phyloP scores from a whole-genome alignment of 805 yeast species.

The Jamesozyma jinghongensis region DNA sequence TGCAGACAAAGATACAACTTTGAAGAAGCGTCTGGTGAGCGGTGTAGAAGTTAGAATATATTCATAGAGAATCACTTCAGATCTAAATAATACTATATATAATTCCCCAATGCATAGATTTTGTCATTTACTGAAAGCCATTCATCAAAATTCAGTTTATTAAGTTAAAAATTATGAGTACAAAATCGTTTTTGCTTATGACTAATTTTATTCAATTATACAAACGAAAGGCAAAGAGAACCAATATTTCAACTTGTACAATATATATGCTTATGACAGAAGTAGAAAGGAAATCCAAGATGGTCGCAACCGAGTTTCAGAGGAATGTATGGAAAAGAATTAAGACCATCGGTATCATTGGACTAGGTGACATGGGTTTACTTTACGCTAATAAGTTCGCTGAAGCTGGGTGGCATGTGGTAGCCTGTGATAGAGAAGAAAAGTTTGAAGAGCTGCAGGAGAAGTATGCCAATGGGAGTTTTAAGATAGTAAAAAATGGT shows the following conservation, averaged over 20 bases:
- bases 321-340: conserved; percentile 31
- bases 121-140: no score
- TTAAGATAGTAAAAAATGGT: conserved; percentile 65
- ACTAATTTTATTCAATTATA: no score
- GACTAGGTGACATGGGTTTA: conserved; percentile 94
- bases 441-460: conserved; percentile 37
- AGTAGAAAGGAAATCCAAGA: no score
- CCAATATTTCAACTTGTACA: no score
- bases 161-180: conserved; percentile 3
- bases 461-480: conserved; percentile 35
- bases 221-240: no score
- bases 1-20: conserved; percentile 26
- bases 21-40: conserved; percentile 33
- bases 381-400: conserved; percentile 74
- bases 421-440: conserved; percentile 80
- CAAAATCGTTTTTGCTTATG: neutral
- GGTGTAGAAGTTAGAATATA: conserved; percentile 37
- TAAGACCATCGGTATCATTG: conserved; percentile 79
- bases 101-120: neutral
- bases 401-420: conserved; percentile 79
- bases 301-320: neutral
- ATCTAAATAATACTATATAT: neutral
- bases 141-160: no score
- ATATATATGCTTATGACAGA: no score
- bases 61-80: conserved; percentile 6